These are phyloP conservation scores for Pyrus bretschneideri DNA, from an alignment of 306 rosid genomes.

Conservation along the genomic window DNA sequence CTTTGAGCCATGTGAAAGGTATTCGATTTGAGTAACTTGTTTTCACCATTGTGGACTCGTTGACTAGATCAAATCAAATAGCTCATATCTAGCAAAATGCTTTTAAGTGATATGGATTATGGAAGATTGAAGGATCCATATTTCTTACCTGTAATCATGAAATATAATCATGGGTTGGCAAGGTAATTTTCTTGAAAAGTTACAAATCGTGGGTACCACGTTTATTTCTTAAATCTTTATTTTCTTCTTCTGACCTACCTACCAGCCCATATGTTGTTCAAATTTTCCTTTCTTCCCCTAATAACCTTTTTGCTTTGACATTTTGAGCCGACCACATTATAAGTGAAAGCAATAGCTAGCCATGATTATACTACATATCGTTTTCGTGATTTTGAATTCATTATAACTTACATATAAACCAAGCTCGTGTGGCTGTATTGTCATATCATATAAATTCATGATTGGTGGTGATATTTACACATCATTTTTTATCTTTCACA, in stretches of 20 bases:
- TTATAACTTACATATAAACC: neutral
- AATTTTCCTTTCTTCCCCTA: neutral
- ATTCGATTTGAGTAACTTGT: neutral
- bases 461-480: no score
- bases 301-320: neutral
- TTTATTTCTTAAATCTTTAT: neutral
- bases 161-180: neutral
- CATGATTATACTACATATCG: neutral
- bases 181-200: neutral
- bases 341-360: constrained; percentile 4
- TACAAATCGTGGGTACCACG: neutral
- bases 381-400: neutral
- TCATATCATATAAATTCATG: neutral
- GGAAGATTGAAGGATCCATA: neutral
- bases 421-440: neutral
- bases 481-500: no score
- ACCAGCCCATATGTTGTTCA: neutral
- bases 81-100: neutral
- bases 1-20: neutral
- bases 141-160: constrained; percentile 4
- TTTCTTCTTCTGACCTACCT: neutral
- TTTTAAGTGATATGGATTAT: neutral
- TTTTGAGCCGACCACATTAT: constrained; percentile 1
- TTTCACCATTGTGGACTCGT: neutral
- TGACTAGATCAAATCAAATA: neutral